Evolutionary conservation across 768 basidiomycete genomes (phyloP), one percentile per base, ranked within the genome.

Genomic region (Lactifluus subvellereus): DNA sequence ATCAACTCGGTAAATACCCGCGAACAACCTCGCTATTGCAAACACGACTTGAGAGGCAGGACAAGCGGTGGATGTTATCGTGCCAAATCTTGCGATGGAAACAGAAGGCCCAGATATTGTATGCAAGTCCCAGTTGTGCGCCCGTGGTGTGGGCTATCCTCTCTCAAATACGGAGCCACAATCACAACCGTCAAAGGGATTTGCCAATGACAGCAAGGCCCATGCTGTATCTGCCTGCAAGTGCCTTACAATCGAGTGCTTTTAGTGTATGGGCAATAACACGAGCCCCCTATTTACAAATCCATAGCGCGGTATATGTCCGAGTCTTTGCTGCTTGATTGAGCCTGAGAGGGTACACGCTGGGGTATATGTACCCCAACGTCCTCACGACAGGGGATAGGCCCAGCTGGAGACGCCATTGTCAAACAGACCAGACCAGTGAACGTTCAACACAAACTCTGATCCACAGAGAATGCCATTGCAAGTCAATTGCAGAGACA

Each of bases 401-500:
- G 20, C 45, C 20, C 4, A 3, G 40, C 32, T n/a, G 42, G n/a
- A 33, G 42, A 43, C 33, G 11, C 9, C 42, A 8, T 33, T 45
- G 2, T 43, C 54, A 33, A 20, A 35, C 54, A 33, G 33, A 35
- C 7, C 32, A 32, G 18, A 11, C 45, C 2, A 22, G 18, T 16
- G 9, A 30, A 38, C 7, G 11, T 13, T 20, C 49, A 50, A 18
- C 8, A 35, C 22, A 45, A 45, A 43, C 5, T 40, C 50, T 57
- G 47, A 51, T 61, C 47, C 30, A 50, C 38, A 50, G 54, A 61
- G 14, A 48, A 30, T 38, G 16, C 45, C 45, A 7, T 30, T 6
- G 49, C 49, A 61, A 61, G 48, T 61, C 54, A 45, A 62, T 51
- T 62, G 54, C 49, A 33, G 38, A 45, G 33, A 57, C 16, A 6